Percentiles rank a stretch among this genome's conserved stretches.
phyloP scores from a whole-genome alignment of 345 rosid genomes.

The Citrus glauca region DNA sequence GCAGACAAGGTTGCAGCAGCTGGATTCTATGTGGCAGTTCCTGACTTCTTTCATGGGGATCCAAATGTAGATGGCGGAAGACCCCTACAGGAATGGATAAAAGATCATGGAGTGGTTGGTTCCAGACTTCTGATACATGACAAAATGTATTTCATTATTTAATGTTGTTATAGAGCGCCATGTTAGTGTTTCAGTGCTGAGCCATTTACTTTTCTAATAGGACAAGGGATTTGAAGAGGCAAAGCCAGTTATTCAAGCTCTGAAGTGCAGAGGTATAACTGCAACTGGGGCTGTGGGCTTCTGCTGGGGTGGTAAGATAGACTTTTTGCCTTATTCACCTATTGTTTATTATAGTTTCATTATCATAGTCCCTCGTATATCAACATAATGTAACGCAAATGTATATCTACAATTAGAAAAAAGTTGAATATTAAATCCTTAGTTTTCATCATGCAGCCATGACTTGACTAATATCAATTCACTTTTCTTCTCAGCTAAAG shows the following conservation, averaged over 20 bases:
- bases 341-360: not conserved
- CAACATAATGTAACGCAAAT: not conserved
- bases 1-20: conserved; percentile 77
- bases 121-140: not conserved
- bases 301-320: conserved; percentile 67
- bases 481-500: conserved; percentile 51
- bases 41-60: conserved; percentile 68
- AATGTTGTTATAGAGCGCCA: not conserved
- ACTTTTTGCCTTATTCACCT: not conserved
- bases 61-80: conserved; percentile 42
- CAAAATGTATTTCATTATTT: not conserved
- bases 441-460: not conserved
- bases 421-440: not conserved
- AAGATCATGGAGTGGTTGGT: conserved; percentile 65
- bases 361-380: not conserved
- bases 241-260: conserved; percentile 53
- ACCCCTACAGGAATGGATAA: conserved; percentile 50
- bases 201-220: conserved; percentile 29
- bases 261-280: conserved; percentile 55
- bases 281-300: conserved; percentile 60
- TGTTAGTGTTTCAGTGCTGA: not conserved
- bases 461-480: not conserved
- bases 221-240: conserved; percentile 74
- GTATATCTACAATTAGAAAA: not conserved
- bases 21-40: conserved; percentile 69